Percentiles rank a stretch among this genome's conserved stretches.
Evolutionary conservation across 805 yeast species (phyloP).

Genomic region (Ogataea kodamae): DNA sequence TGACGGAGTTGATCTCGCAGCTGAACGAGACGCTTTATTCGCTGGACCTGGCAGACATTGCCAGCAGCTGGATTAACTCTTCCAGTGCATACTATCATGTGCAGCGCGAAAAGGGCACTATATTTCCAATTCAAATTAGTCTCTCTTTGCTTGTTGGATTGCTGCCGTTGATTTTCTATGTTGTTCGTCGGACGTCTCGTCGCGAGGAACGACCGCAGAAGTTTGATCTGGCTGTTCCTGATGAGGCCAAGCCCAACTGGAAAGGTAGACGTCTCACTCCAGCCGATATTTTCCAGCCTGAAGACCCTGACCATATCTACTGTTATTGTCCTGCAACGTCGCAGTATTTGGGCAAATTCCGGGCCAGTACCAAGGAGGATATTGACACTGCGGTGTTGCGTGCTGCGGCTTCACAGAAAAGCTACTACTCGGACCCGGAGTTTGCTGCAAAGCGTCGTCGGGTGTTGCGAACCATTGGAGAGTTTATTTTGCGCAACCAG

Average conservation of each 20-base stretch:
- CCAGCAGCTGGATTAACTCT: slow-evolving; percentile 14
- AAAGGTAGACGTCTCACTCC: slow-evolving; percentile 78
- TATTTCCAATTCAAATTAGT: slow-evolving; percentile 31
- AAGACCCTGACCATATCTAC: slow-evolving; percentile 68
- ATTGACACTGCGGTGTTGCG: slow-evolving; percentile 61
- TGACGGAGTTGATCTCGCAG: slow-evolving; percentile 22
- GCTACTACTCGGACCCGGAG: slow-evolving; percentile 52
- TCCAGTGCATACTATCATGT: slow-evolving; percentile 14
- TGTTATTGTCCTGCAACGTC: slow-evolving; percentile 97
- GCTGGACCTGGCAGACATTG: slow-evolving; percentile 19
- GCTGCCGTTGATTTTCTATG: slow-evolving; percentile 20
- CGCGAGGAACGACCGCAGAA: slow-evolving; percentile 37
- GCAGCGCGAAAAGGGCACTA: slow-evolving; percentile 8
- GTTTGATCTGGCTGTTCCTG: slow-evolving; percentile 59
- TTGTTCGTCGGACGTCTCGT: slow-evolving; percentile 25
- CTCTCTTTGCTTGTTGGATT: slow-evolving; percentile 27
- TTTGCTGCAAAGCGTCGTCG: slow-evolving; percentile 55
- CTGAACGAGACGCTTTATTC: slow-evolving; percentile 24
- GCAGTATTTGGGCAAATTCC: slow-evolving; percentile 72
- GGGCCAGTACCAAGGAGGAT: slow-evolving; percentile 60
- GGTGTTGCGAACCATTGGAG: slow-evolving; percentile 65
- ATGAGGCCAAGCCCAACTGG: slow-evolving; percentile 85
- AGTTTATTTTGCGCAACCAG: slow-evolving; percentile 76
- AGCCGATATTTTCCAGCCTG: slow-evolving; percentile 51
- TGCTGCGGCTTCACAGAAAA: slow-evolving; percentile 52